Evolutionary conservation across 1,284 basidiomycete species (phyloP), one percentile per base, ranked within the genome.

Genomic region (Austroboletus novae-zelandiae): DNA sequence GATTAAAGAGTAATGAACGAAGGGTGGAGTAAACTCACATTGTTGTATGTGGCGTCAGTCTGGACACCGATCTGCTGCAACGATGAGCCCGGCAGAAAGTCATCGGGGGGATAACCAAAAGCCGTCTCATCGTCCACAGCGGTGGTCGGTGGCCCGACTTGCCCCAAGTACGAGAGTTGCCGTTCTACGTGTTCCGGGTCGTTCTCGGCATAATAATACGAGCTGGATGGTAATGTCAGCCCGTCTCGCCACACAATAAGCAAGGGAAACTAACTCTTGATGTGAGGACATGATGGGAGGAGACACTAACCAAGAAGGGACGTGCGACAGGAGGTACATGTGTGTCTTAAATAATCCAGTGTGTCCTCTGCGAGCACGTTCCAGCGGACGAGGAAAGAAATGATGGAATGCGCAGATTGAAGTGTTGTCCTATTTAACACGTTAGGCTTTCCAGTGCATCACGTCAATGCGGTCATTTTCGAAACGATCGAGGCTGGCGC

Each of bases 391-490:
- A 41, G 50, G 45, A 43, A 47, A 32, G 8, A 40, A 31, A 50
- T 65, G 58, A 53, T 54, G 54, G 42, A 55, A 66, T 58, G 49
- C 9, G 50, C 29, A 45, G 47, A 64, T 62, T 54, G 47, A 48
- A 53, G 18, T 20, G 36, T 40, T 29, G 46, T 32, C 59, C 43
- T 48, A 52, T 59, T 61, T 62, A 40, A 54, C 43, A 54, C 40
- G 52, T 53, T 55, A 50, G 23, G 11, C 49, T 63, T 58, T 66
- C 65, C 62, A 65, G 66, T 69, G 65, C 43, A 65, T 55, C 49
- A 62, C 66, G 57, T 62, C 39, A 58, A 44, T 41, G 30, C 5
- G 17, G 35, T 20, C 20, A 47, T 61, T 43, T 29, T 20, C 30
- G 7, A 39, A 25, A 42, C 32, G 36, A 29, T 11, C 32, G 27